These are phyloP conservation scores for Colletotrichum sidae DNA, from an alignment of 2,329 filamentous ascomycete genomes.

Conservation along the genomic window DNA sequence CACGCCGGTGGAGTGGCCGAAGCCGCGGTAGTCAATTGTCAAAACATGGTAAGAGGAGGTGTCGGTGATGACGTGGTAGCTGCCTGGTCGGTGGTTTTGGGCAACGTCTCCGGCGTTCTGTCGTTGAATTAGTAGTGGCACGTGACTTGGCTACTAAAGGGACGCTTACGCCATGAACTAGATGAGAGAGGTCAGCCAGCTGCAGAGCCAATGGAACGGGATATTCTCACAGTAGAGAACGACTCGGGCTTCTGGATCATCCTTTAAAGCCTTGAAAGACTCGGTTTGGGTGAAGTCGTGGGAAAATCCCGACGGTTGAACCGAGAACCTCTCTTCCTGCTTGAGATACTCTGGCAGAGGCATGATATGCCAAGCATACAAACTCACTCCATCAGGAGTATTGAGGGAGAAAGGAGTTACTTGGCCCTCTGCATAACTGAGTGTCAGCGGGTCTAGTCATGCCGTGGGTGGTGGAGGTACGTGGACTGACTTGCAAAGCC, in stretches of 20 bases:
- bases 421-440: constrained; percentile 74
- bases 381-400: constrained; percentile 79
- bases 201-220: neutral
- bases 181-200: constrained; percentile 20
- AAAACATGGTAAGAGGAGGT: constrained; percentile 83
- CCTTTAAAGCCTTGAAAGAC: constrained; percentile 70
- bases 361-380: constrained; percentile 93
- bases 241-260: constrained; percentile 72
- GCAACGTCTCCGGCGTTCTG: constrained; percentile 89
- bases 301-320: constrained; percentile 61
- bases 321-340: constrained; percentile 72
- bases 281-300: constrained; percentile 66
- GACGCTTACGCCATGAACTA: constrained; percentile 71
- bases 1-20: constrained; percentile 81
- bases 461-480: constrained; percentile 9
- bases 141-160: constrained; percentile 15
- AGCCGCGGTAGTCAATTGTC: constrained; percentile 92
- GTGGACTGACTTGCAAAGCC: constrained; percentile 80
- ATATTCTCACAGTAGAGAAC: constrained; percentile 69
- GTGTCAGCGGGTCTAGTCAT: constrained; percentile 13
- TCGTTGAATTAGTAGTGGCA: neutral
- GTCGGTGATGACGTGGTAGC: constrained; percentile 81
- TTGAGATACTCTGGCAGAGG: constrained; percentile 81
- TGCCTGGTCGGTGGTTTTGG: constrained; percentile 79
- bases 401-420: constrained; percentile 85